These are phyloP conservation scores for Schwanniomyces sp. DNA, from an alignment of 805 yeast genomes.

Conservation along the genomic window DNA sequence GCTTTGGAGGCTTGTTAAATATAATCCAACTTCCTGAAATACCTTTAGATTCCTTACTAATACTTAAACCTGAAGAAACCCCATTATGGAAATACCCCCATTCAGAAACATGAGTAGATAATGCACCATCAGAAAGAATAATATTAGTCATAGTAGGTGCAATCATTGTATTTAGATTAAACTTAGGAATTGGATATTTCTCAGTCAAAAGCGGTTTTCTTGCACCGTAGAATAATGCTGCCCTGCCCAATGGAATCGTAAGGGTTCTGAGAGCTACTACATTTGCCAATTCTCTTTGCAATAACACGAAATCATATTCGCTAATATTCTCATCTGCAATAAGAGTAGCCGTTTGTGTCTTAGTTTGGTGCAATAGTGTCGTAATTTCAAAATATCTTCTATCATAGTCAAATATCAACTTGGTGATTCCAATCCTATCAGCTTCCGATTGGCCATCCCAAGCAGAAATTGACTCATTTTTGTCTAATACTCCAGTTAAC, in stretches of 20 bases:
- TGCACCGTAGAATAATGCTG: slow-evolving; percentile 67
- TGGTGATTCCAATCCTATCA: slow-evolving; percentile 66
- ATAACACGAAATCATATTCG: slow-evolving; percentile 56
- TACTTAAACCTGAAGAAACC: slow-evolving; percentile 78
- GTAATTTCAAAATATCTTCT: slow-evolving; percentile 78
- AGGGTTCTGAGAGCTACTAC: slow-evolving; percentile 69
- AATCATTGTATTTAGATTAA: slow-evolving; percentile 67
- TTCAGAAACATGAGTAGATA: slow-evolving; percentile 50
- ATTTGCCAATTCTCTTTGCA: slow-evolving; percentile 60
- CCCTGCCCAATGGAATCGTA: slow-evolving; percentile 76
- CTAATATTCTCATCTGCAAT: slow-evolving; percentile 35
- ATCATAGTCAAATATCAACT: slow-evolving; percentile 72
- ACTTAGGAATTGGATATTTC: slow-evolving; percentile 72
- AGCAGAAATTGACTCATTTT: slow-evolving; percentile 48
- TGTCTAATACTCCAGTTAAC: slow-evolving; percentile 36
- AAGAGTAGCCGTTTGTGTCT: slow-evolving; percentile 53
- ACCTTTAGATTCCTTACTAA: slow-evolving; percentile 66
- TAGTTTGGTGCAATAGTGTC: slow-evolving; percentile 66
- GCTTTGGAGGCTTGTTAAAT: slow-evolving; percentile 70
- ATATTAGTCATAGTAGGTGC: slow-evolving; percentile 67
- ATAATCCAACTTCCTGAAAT: slow-evolving; percentile 90
- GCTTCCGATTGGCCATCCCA: slow-evolving; percentile 75
- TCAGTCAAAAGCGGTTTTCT: slow-evolving; percentile 82
- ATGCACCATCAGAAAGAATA: slow-evolving; percentile 51
- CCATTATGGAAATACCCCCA: slow-evolving; percentile 97